Evolutionary conservation across 176 grass and related monocot genomes (phyloP), one percentile per base, ranked within the genome.

Genomic region (Phoenix roebelenii): DNA sequence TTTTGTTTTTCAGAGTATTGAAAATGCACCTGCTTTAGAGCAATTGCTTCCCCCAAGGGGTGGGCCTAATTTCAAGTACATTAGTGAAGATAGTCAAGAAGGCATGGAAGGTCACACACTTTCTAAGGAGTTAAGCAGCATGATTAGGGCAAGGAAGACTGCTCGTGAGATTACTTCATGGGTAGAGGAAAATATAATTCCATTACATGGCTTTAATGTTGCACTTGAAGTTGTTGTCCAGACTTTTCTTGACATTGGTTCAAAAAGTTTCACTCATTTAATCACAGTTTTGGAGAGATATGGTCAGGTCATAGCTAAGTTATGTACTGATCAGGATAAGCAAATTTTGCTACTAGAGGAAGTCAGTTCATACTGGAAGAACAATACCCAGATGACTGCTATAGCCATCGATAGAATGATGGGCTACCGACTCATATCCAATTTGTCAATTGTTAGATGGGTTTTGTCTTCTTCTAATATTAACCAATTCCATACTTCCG

Each of bases 261-360:
- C 93, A 51, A 98, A 92, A 80, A 98, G 93, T 77, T 98, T 98
- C 64, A 98, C 93, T 49, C 93, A 98, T 88, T 82, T 98, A 68
- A 83, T 98, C 50, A 92, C 93, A 24, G 79, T 98, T 52, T 70
- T 98, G 49, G 93, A 98, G 75, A 81, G 87, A 79, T 98, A 98
- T 78, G 76, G 76, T 68, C 84, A 92, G 72, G 73, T 88, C 60
- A 88, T 97, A 49, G 83, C 64, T 22, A 98, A 68, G 67, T 74
- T 98, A 55, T 98, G 87, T 70, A 64, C 78, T 55, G 76, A 85
- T 76, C 83, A 98, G 55, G 73, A 80, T 72, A 85, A 83, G 80
- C 87, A 98, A 73, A 49, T 92, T 72, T 63, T 83, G 24, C 78
- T 98, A 65, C 85, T 98, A 79, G 79, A 92, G 67, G 87, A 85